Conservation (phyloP, 768 basidiomycete species). For the Mycena maculata region DNA sequence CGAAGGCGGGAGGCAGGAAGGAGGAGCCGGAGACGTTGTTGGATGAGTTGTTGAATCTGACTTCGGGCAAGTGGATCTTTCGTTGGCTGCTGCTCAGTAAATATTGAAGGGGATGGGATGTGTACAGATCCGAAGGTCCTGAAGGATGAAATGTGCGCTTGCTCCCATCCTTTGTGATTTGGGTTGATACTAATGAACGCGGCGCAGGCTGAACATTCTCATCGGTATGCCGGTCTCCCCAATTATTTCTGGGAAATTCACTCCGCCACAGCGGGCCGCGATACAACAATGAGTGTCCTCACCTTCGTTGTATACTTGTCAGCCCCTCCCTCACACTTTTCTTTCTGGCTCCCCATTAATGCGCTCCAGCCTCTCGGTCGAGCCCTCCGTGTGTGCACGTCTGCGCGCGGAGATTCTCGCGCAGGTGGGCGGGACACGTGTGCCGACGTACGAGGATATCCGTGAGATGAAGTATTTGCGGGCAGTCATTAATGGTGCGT, state of each 20-base stretch:
- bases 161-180: background rate
- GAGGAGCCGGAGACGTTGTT: conserved; percentile 58
- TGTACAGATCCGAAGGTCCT: conserved; percentile 23
- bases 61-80: conserved; percentile 52
- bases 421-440: conserved; percentile 54
- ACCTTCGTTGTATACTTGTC: conserved; percentile 22
- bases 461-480: conserved; percentile 68
- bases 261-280: conserved; percentile 11
- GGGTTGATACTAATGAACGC: background rate
- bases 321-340: background rate
- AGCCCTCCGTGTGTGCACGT: conserved; percentile 33
- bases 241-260: background rate
- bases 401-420: conserved; percentile 64
- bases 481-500: conserved; percentile 43
- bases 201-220: conserved; percentile 21
- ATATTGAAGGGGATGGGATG: background rate
- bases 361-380: conserved; percentile 13
- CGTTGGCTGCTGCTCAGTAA: background rate
- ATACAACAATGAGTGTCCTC: conserved; percentile 22
- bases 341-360: too few relatives aligned
- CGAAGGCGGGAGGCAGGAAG: conserved; percentile 30
- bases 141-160: conserved; percentile 26
- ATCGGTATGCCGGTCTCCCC: background rate
- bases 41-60: conserved; percentile 63
- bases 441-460: conserved; percentile 68